These are phyloP conservation scores for Cutaneotrichosporon sp. DNA, from an alignment of 1,284 basidiomycete species.

Conservation along the genomic window DNA sequence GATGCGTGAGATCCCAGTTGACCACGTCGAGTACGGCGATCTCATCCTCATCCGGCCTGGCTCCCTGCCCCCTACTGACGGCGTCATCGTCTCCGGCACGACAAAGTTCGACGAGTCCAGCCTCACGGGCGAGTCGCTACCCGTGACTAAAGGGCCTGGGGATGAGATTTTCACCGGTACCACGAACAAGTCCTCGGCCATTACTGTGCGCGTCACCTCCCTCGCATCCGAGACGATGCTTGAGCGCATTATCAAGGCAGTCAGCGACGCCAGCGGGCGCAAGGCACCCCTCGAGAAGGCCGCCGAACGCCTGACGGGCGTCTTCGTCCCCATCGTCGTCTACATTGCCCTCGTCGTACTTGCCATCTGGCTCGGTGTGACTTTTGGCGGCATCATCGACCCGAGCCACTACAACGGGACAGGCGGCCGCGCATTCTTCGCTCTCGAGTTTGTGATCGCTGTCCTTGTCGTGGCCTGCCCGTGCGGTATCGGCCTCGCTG, in stretches of 20 bases:
- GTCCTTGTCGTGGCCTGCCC: conserved; percentile 98
- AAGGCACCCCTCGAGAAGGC: conserved; percentile 98
- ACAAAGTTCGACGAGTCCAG: conserved; percentile 74
- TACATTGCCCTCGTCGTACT: conserved; percentile 77
- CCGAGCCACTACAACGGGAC: conserved; percentile 78
- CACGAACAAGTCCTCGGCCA: conserved; percentile 88
- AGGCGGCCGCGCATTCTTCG: conserved; percentile 80
- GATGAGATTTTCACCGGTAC: conserved; percentile 92
- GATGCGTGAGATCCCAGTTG: conserved; percentile 81
- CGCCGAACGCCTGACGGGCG: conserved; percentile 88
- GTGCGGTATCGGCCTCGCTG: conserved; percentile 91
- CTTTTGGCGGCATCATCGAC: conserved; percentile 59
- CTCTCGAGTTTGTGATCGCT: conserved; percentile 93
- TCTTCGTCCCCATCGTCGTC: conserved; percentile 94
- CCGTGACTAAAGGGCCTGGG: conserved; percentile 59
- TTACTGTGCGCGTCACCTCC: conserved; percentile 92
- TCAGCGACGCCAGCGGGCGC: conserved; percentile 94
- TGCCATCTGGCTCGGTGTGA: conserved; percentile 74
- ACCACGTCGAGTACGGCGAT: conserved; percentile 79
- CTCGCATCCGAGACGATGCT: conserved; percentile 95
- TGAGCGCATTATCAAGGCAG: conserved; percentile 91
- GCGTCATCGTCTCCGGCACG: conserved; percentile 55
- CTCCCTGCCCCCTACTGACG: conserved; percentile 90
- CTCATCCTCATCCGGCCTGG: conserved; percentile 91
- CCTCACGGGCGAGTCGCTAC: conserved; percentile 71